Evolutionary conservation across 73 alveolate species (phyloP), one percentile per base, ranked within the genome.

Genomic region (Paramecium sexaurelia): DNA sequence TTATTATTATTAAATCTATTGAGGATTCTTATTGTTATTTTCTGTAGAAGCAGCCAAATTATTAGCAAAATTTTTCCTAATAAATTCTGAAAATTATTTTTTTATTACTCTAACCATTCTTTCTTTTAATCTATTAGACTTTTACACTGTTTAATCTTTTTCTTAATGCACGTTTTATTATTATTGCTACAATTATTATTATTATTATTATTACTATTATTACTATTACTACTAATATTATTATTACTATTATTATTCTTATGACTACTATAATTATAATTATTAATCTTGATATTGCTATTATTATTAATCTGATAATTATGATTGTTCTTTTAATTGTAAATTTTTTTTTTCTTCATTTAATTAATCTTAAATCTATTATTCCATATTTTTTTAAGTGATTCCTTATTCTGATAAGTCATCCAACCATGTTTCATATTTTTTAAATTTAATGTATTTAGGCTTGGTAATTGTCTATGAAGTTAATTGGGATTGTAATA

Each of bases 41-140:
- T 51, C 67, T 17, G 19, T 51, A 7, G 67, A 17, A 0, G 29
- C 1, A 51, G 15, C 17, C 33, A 51, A 17, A 4, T 51, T 51
- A 45, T 78, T 78, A 8, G 61, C 90, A 24, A 78, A 78, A 43
- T 78, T 78, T 33, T 78, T 78, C 15, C 71, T 37, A 45, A 78
- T 37, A 45, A 78, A 78, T 22, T 78, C 90, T 3, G 43, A 78
- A 40, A 41, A 43, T 78, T 78, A 45, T 24, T 43, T 78, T 43
- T 43, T 78, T 24, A 78, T 78, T 15, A 78, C 71, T 40, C 55
- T 78, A 19, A 78, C 90, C 40, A 78, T 78, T 45, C 55, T 78
- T 39, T 43, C 90, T 43, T 78, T 78, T 26, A 43, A 22, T 45
- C 55, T 78, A 33, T 26, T 78, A 11, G 68, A 41, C 47, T 78